These are phyloP conservation scores for Chrysophaeum taylorii DNA, from an alignment of 352 stramenopile species.

Conservation along the genomic window DNA sequence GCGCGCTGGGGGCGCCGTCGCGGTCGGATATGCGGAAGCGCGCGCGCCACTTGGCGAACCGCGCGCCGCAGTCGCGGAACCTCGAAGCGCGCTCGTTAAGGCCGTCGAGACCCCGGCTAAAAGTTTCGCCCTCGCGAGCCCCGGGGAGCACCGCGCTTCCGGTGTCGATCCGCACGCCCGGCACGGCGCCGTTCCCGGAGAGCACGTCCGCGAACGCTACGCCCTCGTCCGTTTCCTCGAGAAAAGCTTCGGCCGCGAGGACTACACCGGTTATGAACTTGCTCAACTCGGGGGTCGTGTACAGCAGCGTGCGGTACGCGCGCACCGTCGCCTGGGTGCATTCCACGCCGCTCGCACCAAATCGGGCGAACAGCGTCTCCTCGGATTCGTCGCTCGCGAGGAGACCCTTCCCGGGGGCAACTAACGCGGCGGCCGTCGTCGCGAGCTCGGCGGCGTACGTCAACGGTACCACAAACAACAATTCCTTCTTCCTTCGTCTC, in stretches of 20 bases:
- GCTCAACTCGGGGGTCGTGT: conserved; percentile 43
- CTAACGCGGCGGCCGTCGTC: not conserved
- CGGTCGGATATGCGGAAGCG: not conserved
- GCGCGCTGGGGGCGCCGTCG: conserved; percentile 19
- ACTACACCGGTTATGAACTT: conserved; percentile 54
- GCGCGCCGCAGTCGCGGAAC: conserved; percentile 48
- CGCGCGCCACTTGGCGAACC: conserved; percentile 63
- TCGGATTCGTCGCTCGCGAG: not conserved
- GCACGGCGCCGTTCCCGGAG: conserved; percentile 45
- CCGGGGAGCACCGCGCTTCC: conserved; percentile 47
- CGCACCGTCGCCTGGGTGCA: conserved; percentile 48
- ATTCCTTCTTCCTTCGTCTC: conserved; percentile 17
- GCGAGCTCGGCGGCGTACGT: not conserved
- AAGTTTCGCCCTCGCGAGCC: conserved; percentile 47
- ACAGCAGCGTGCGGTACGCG: conserved; percentile 35
- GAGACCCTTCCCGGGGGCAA: not conserved
- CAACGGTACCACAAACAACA: too few relatives aligned
- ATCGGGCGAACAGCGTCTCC: conserved; percentile 21
- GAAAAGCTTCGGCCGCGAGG: conserved; percentile 59
- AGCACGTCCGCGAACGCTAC: conserved; percentile 50
- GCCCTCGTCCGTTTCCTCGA: conserved; percentile 38
- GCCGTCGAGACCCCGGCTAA: conserved; percentile 49
- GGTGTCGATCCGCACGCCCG: conserved; percentile 61
- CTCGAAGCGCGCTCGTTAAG: conserved; percentile 49
- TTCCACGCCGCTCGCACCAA: conserved; percentile 49